Evolutionary conservation across 2,329 filamentous ascomycete species (phyloP), one percentile per base, ranked within the genome.

Genomic region (Lecanicillium sp.): DNA sequence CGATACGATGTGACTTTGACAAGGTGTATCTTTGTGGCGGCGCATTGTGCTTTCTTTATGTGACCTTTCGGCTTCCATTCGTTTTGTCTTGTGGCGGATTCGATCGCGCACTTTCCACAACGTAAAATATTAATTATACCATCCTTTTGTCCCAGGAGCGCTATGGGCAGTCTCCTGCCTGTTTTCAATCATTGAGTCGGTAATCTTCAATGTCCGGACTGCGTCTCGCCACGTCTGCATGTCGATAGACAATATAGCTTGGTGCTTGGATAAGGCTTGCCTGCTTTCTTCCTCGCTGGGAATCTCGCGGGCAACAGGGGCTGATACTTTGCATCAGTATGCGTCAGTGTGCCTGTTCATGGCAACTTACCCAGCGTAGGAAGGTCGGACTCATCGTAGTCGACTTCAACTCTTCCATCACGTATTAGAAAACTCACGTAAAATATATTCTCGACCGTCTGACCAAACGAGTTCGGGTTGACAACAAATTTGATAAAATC

Each of bases 371-470:
- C 69, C 35, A 97, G 61, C 17, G 87, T 79, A n/a, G 89, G 89
- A 30, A 95, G 64, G 2, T 75, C 80, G 44, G 83, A 65, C 11
- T 79, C 72, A 53, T 96, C 89, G 40, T 79, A 74, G 3, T 76
- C 69, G n/a, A 98, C 71, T 25, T 77, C 78, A 5, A 88, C 76
- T 43, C 75, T 78, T 10, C 88, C 88, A 61, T 98, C 92, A 42
- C 86, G 79, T 43, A 97, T 87, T 44, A 98, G 65, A 55, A 98
- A 98, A 56, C 87, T 94, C 49, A 95, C 77, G 57, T 97, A 97
- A 60, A 98, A 98, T 51, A 98, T 70, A 52, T 98, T 98, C 58
- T 98, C 92, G 6, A 98, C 81, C 0, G 88, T 95, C 60, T 98
- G 92, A 0, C 87, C 87, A 52, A 97, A 98, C 1, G 87, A 94